phyloP scores from a whole-genome alignment of 345 rosid species.

The Populus pruinosa region DNA sequence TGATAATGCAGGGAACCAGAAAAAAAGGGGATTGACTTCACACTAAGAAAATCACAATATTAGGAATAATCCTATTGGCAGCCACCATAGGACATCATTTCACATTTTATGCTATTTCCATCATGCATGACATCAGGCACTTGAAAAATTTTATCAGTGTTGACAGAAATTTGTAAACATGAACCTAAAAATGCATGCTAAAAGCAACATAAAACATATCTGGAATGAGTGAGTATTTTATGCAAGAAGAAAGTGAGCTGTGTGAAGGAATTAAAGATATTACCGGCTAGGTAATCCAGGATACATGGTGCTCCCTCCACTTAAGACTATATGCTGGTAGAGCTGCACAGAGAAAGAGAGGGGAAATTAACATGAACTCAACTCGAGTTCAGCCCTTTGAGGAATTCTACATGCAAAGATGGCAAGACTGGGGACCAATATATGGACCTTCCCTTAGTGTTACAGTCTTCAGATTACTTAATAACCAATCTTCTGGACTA shows the following conservation, averaged over 20 bases:
- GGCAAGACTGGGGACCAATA: background rate
- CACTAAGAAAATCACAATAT: no score
- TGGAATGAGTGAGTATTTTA: background rate
- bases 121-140: no score
- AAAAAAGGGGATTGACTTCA: background rate
- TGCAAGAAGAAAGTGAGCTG: background rate
- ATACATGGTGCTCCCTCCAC: slow-evolving; percentile 99
- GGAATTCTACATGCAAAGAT: background rate
- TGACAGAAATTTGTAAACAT: background rate
- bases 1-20: background rate
- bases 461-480: background rate
- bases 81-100: no score
- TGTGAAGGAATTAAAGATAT: background rate
- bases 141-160: no score
- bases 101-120: no score
- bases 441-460: background rate
- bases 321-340: slow-evolving; percentile 93
- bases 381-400: background rate
- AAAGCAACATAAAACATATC: background rate
- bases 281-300: slow-evolving; percentile 99
- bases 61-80: no score
- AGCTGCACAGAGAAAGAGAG: slow-evolving; percentile 50
- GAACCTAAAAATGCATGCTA: background rate
- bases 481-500: background rate
- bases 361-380: slow-evolving; percentile 11